A percentile compares a stretch with the other conserved stretches of the same genome.
Evolutionary conservation across 2,329 filamentous ascomycete genomes (phyloP).

Genomic region (Orbilia blumenaviensis): DNA sequence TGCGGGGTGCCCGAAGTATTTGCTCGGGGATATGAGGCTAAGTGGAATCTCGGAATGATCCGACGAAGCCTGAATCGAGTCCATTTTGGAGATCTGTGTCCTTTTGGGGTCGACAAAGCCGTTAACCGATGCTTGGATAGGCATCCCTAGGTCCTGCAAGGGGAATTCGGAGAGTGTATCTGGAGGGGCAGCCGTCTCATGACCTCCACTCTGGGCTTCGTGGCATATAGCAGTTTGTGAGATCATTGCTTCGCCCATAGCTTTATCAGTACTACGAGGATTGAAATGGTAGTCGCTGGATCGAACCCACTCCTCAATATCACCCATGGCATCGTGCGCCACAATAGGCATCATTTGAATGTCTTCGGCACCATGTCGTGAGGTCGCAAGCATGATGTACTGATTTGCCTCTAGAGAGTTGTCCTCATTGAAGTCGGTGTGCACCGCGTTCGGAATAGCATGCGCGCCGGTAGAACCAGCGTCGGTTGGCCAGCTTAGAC

Average conservation of each 20-base stretch:
- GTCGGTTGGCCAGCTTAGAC: conserved; percentile 19
- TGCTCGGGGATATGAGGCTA: conserved; percentile 10
- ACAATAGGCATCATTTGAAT: conserved; percentile 39
- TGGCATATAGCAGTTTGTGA: conserved; percentile 17
- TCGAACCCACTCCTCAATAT: conserved; percentile 30
- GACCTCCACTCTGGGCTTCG: not conserved
- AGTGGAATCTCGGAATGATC: conserved; percentile 15
- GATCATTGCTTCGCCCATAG: conserved; percentile 27
- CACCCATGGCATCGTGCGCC: conserved; percentile 19
- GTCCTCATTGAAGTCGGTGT: conserved; percentile 1
- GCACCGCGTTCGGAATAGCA: conserved; percentile 31
- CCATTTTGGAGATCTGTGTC: conserved; percentile 13
- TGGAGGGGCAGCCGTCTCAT: not conserved
- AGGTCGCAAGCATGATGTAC: conserved; percentile 26
- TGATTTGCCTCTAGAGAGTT: conserved; percentile 14
- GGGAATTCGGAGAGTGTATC: conserved; percentile 7
- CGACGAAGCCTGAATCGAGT: not conserved
- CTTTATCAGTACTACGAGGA: conserved; percentile 9
- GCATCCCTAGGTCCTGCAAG: conserved; percentile 18
- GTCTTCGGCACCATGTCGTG: conserved; percentile 24
- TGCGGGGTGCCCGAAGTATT: conserved; percentile 10
- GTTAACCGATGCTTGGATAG: conserved; percentile 5
- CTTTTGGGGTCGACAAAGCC: conserved; percentile 27
- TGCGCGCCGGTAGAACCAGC: not conserved
- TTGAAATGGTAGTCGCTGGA: conserved; percentile 27